A percentile compares a stretch with the other conserved stretches of the same genome.
Evolutionary conservation across 495 filamentous ascomycete species (phyloP).

Genomic region (Staphylotrichum longicolle): DNA sequence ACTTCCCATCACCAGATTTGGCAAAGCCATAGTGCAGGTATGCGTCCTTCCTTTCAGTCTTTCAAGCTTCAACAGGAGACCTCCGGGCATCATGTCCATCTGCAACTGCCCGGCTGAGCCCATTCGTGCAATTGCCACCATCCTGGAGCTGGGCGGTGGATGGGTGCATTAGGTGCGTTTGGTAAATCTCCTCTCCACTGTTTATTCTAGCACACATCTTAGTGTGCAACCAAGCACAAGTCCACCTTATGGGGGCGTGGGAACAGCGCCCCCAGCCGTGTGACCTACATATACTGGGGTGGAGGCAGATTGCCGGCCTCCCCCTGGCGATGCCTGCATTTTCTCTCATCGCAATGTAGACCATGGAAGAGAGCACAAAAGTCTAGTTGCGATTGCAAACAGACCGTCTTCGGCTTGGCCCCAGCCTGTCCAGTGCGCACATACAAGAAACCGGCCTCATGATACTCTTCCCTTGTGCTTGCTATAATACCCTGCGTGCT

Average conservation of each 20-base stretch:
- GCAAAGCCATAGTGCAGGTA: too few relatives aligned
- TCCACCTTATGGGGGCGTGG: too few relatives aligned
- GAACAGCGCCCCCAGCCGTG: neutral
- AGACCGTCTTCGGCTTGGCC: slow-evolving; percentile 1
- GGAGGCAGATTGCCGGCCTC: neutral
- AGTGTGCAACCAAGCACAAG: too few relatives aligned
- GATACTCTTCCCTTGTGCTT: slow-evolving; percentile 11
- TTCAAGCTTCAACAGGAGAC: neutral
- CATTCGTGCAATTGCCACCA: neutral
- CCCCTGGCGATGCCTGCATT: neutral
- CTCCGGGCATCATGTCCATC: neutral
- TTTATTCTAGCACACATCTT: too few relatives aligned
- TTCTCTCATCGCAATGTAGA: neutral
- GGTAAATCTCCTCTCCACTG: too few relatives aligned
- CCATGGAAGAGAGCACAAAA: neutral
- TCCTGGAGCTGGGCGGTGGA: too few relatives aligned
- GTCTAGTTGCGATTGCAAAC: slow-evolving; percentile 4
- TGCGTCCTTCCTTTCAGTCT: neutral
- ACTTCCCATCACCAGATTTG: too few relatives aligned
- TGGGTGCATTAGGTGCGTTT: too few relatives aligned
- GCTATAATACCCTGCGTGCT: neutral
- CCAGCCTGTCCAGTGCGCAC: neutral
- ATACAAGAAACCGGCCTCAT: neutral
- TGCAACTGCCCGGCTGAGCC: slow-evolving; percentile 6
- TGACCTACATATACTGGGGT: neutral